Conservation (phyloP, 1,139 yeast genomes). For the Eremothecium gossypii region DNA sequence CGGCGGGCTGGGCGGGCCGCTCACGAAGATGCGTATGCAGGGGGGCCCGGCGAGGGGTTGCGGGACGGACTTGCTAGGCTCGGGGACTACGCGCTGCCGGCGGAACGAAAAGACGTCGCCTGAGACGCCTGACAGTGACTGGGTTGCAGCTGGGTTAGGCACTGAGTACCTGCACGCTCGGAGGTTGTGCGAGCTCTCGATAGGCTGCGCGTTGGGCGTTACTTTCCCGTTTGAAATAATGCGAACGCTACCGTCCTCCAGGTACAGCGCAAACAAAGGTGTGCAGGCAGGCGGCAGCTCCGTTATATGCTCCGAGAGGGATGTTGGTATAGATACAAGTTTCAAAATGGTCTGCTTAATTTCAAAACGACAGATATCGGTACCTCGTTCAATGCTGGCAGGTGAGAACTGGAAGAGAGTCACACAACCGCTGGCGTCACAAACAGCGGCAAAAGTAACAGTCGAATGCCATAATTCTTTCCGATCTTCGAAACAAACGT, state of each 20-base stretch:
- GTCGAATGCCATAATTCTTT: neutral
- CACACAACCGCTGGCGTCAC: neutral
- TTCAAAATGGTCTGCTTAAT: neutral
- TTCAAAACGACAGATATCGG: neutral
- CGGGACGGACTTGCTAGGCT: too few relatives aligned
- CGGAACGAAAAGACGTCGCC: too few relatives aligned
- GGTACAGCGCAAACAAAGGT: neutral
- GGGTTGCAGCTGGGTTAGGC: too few relatives aligned
- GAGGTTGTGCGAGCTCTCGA: too few relatives aligned
- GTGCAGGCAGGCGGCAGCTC: neutral
- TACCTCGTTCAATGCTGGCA: neutral
- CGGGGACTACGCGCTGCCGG: too few relatives aligned
- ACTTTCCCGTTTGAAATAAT: neutral
- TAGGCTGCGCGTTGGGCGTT: too few relatives aligned
- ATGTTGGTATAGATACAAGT: neutral
- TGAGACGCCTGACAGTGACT: too few relatives aligned
- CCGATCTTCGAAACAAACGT: neutral
- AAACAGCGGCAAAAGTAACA: neutral
- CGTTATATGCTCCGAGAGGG: too few relatives aligned
- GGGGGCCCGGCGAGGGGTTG: too few relatives aligned
- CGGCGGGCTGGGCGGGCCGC: too few relatives aligned
- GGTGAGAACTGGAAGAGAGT: neutral
- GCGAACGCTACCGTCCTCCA: neutral
- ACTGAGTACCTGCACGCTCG: too few relatives aligned
- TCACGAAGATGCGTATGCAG: too few relatives aligned